These are phyloP conservation scores for Trametes versicolor DNA, from an alignment of 1,284 basidiomycete genomes.

Conservation along the genomic window DNA sequence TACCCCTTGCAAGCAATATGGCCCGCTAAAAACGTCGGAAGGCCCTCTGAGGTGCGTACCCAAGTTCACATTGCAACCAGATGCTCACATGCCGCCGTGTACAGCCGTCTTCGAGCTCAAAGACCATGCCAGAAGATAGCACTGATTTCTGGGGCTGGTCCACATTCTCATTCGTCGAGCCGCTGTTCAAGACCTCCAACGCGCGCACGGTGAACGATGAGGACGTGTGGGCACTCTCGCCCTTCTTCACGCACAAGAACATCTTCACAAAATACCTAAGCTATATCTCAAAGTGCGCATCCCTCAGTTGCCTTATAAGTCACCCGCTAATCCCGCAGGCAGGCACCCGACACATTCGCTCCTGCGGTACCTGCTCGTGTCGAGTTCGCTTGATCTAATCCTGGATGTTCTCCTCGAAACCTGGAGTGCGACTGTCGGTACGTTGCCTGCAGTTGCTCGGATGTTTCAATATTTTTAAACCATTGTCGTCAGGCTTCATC, in stretches of 20 bases:
- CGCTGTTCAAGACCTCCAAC: slow-evolving; percentile 68
- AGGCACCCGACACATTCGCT: slow-evolving; percentile 65
- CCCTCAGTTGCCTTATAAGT: background rate
- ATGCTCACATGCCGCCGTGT: background rate
- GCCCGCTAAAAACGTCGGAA: slow-evolving; percentile 59
- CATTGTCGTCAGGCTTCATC: slow-evolving; percentile 55
- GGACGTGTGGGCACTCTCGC: slow-evolving; percentile 81
- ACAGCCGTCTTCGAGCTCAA: slow-evolving; percentile 58
- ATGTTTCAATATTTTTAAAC: slow-evolving; percentile 3
- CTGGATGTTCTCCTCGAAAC: slow-evolving; percentile 65
- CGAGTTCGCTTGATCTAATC: slow-evolving; percentile 80
- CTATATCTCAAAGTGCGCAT: slow-evolving; percentile 54
- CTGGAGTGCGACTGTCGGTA: slow-evolving; percentile 70
- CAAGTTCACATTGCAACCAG: background rate
- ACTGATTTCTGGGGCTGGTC: slow-evolving; percentile 84
- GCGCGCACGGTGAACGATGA: slow-evolving; percentile 67
- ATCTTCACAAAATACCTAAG: slow-evolving; percentile 71
- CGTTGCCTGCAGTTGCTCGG: slow-evolving; percentile 23
- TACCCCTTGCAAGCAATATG: slow-evolving; percentile 57
- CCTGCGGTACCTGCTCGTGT: slow-evolving; percentile 70
- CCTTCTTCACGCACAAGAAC: slow-evolving; percentile 76
- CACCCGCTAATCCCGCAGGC: slow-evolving; percentile 8
- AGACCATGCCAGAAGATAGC: slow-evolving; percentile 76
- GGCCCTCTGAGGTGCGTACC: slow-evolving; percentile 53
- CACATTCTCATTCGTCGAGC: slow-evolving; percentile 80